Evolutionary conservation across 2,329 filamentous ascomycete genomes (phyloP).

Genomic region (Cercospora sp.): DNA sequence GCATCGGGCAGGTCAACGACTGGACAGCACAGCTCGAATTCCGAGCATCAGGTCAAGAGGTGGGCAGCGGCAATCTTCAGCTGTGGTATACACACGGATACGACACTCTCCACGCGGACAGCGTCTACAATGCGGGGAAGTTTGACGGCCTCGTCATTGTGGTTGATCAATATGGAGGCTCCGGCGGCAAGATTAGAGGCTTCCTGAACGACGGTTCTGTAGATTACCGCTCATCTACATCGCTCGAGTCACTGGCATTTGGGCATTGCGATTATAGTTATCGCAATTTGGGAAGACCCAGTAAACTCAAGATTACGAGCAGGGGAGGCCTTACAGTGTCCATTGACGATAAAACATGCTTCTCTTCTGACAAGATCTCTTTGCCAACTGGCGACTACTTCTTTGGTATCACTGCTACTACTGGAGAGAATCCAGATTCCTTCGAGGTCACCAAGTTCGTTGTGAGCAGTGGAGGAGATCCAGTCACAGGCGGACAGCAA

Average conservation of each 20-base stretch:
- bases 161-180: constrained; percentile 78
- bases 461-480: constrained; percentile 56
- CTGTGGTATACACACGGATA: constrained; percentile 81
- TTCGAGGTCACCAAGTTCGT: constrained; percentile 91
- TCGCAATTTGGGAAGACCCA: constrained; percentile 85
- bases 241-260: constrained; percentile 83
- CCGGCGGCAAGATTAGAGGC: constrained; percentile 77
- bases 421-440: constrained; percentile 87
- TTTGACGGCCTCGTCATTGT: constrained; percentile 92
- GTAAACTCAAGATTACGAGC: constrained; percentile 74
- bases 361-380: constrained; percentile 73
- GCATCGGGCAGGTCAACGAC: constrained; percentile 53
- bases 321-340: constrained; percentile 70
- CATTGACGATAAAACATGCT: constrained; percentile 78
- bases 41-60: constrained; percentile 79
- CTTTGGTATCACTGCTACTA: constrained; percentile 84
- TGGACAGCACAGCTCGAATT: constrained; percentile 89
- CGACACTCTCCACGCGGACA: constrained; percentile 65
- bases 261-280: constrained; percentile 90
- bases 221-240: constrained; percentile 74
- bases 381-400: constrained; percentile 69
- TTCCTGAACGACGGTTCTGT: constrained; percentile 90
- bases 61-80: constrained; percentile 85
- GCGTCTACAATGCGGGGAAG: constrained; percentile 78
- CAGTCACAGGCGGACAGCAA: constrained; percentile 35